Percentiles rank a stretch among this genome's conserved stretches.
Evolutionary conservation across 2,329 filamentous ascomycete genomes (phyloP).

Genomic region (Sordariomycetes sp.): DNA sequence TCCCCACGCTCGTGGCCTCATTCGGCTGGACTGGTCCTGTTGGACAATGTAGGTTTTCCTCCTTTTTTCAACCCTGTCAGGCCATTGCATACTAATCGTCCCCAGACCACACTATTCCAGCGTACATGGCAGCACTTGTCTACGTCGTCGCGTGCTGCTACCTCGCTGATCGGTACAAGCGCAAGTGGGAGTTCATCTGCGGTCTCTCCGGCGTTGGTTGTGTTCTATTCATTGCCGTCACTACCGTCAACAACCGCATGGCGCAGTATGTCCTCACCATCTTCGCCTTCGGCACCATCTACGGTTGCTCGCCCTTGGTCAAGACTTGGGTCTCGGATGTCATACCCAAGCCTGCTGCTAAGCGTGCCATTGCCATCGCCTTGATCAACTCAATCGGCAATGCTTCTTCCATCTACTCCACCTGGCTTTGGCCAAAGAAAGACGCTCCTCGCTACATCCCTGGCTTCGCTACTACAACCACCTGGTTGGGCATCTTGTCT

Average conservation of each 20-base stretch:
- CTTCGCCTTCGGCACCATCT: constrained; percentile 16
- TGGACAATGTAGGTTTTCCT: constrained; percentile 7
- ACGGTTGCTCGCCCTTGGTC: constrained; percentile 14
- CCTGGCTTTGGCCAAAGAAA: constrained; percentile 6
- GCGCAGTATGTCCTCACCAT: constrained; percentile 14
- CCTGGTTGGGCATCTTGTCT: constrained; percentile 9
- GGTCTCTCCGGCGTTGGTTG: constrained; percentile 12
- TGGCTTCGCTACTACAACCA: constrained; percentile 8
- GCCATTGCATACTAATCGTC: background rate
- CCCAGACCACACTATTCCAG: constrained; percentile 14
- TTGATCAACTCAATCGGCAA: constrained; percentile 53
- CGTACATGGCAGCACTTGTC: constrained; percentile 14
- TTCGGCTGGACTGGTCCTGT: constrained; percentile 16
- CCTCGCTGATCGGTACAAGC: constrained; percentile 14
- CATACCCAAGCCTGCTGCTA: constrained; percentile 10
- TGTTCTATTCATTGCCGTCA: constrained; percentile 14
- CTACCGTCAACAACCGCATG: constrained; percentile 6
- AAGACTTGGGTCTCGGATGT: constrained; percentile 12
- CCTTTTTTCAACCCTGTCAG: too few relatives aligned
- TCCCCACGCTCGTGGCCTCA: constrained; percentile 17
- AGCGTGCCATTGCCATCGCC: constrained; percentile 57
- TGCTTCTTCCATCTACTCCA: constrained; percentile 5
- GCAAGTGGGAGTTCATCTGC: constrained; percentile 16
- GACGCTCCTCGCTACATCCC: constrained; percentile 5
- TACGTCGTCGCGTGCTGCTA: constrained; percentile 14